Base-by-base conservation (phyloP, 768 basidiomycete genomes). In the Termitomyces sp. region DNA sequence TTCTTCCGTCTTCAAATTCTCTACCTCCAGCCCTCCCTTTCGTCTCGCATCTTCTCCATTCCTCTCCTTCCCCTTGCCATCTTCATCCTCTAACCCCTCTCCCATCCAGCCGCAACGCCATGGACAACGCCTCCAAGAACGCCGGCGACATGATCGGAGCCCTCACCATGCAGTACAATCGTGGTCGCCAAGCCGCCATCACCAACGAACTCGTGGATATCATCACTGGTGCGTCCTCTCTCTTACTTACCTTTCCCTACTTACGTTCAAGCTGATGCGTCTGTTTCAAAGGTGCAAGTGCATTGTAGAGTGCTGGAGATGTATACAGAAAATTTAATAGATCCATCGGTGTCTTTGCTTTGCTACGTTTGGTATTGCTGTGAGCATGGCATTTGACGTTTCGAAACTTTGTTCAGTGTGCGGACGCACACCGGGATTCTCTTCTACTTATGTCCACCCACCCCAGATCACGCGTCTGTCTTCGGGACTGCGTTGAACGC, bases 61-160 rank as follows among this genome's bases (percentile, higher is more conserved):
- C 7, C n/a, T 9, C 3, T 7, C 6, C n/a, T 7, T 25, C n/a
- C 4, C 16, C 15, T 33, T 36, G 3, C 23, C 2, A 29, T 2
- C 6, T 18, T 39, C 22, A 18, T 42, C 18, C 11, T 18, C 50
- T 58, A 16, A 51, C 12, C 22, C 27, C 9, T 64, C 33, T 47
- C 23, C 18, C 15, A 18, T 27, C 47, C 61, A 86, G 96, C 72
- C 89, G 96, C 63, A 98, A 96, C 63, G 97, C 97, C 66, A 99
- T 99, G 97, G 97, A 98, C 84, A 98, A 94, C 68, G 96, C 96
- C 45, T 94, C 95, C 61, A 99, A 99, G 86, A 98, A 99, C 72
- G 97, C 97, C 54, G 76, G 75, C 32, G 94, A 95, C 74, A 97
- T 98, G 94, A 96, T 98, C 66, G 73, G 73, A 57, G 71, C 77